Evolutionary conservation across 2,329 filamentous ascomycete species (phyloP), one percentile per base, ranked within the genome.

Genomic region (Aspergillus pseudotamarii): DNA sequence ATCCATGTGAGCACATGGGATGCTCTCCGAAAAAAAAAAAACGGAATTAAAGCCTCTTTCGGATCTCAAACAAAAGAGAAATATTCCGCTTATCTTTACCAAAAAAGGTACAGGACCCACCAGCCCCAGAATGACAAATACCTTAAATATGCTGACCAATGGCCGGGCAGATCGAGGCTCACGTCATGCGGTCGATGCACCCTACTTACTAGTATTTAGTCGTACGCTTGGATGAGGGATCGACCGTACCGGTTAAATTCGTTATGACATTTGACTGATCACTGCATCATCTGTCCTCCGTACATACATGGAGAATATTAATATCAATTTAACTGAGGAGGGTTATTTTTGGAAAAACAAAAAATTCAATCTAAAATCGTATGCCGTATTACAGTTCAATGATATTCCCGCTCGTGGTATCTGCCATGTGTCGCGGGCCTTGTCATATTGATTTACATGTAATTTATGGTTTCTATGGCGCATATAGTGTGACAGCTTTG

Each of bases 51-150:
- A 21, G 36, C n/a, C 19, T 14, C 26, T 26, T 26, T 23, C 8
- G 34, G 21, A 38, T n/a, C 19, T 21, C 10, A 19, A 38, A n/a
- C n/a, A 11, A 26, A 55, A 38, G 32, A 32, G 19, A 32, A 51
- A n/a, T 6, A 53, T 43, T 26, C 62, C 63, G 67, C 53, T 58
- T 63, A 70, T 69, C 68, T 60, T 68, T 68, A 4, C 67, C 63
- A 14, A 48, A 65, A 66, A 66, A n/a, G 10, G 21, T 54, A 43
- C 61, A 51, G 62, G 23, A n/a, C 4, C 36, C 36, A 63, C 60
- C 45, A 11, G 54, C 58, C 57, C 50, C 55, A 65, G 45, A 68
- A 70, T 71, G 67, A 70, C 69, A 71, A 71, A 71, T 71, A 70
- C 64, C 67, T 70, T 70, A 69, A 61, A 60, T 64, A 62, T 51